Base-by-base conservation (phyloP, 495 filamentous ascomycete genomes). In the Hypoxylon trugodes region DNA sequence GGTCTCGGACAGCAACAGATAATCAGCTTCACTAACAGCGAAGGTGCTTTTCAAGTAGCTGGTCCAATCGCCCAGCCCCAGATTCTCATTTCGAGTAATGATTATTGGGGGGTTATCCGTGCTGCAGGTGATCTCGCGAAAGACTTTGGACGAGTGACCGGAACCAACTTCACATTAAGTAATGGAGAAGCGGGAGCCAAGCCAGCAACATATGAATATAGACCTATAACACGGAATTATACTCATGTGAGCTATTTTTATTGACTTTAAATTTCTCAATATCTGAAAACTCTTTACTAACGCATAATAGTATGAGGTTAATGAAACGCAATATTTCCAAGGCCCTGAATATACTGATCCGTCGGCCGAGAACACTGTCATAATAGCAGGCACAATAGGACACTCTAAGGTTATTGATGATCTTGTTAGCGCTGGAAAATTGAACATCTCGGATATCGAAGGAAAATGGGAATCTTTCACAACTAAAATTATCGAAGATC, bases 71-170 rank as follows among this genome's bases (percentile, higher is more conserved):
- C 74, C 10, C 64, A 73, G 38, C 76, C 80, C 12, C 80, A 84
- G 67, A 81, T 87, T 32, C 71, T 83, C 16, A 73, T 84, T 24
- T 81, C 82, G 36, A 71, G 64, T 26, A 74, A 80, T 37, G 89
- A 92, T 61, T 90, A 80, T 74, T 83, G 81, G 65, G 89, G 87
- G 36, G 86, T 91, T 15, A 81, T 90, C 47, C 81, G 88, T 32
- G 90, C 87, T 6, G 86, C 84, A 7, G 75, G 82, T 19, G 86
- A 89, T 65, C 78, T 93, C 1, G 83, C 88, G 0, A 70, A 76
- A n/a, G 90, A 93, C 75, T 90, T 93, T 74, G 84, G 86, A 8
- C 81, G 83, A 12, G 88, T 90, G 2, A 89, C 87, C 7, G 86
- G 86, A 16, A 78, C 74, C 30, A 85, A 87, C 65, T 81, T 88